Base-by-base conservation (phyloP, 2,329 filamentous ascomycete species). In the Polytolypa hystricis region DNA sequence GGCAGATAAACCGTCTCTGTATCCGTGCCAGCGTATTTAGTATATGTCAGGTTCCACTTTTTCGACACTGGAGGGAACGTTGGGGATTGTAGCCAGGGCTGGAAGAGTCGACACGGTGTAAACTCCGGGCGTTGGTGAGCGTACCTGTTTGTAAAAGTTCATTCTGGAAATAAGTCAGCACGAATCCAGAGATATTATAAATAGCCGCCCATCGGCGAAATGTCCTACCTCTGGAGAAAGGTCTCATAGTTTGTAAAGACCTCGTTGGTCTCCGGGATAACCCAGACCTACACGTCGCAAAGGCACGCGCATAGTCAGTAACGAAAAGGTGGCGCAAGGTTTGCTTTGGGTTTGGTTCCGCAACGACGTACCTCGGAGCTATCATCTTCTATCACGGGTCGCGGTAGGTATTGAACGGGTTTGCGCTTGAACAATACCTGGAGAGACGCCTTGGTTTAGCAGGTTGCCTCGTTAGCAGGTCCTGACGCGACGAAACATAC, bases 371-470 rank as follows among this genome's bases (percentile, higher is more conserved):
- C 87, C 74, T 96, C 86, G 49, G 75, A 71, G 52, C 83, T 77
- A 47, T 93, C 84, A 67, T 91, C 79, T 48, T 86, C 72, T 47
- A 89, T 74, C 35, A 73, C 67, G 15, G 82, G 81, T 32, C 72
- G 70, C 33, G 81, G 73, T 47, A 87, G 68, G 57, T 85, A 82
- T 64, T 84, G 79, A 55, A 96, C 86, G 39, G 87, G 87, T 65
- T 96, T 96, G 53, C 91, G 78, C 68, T 96, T 96, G 64, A 84
- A 95, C 46, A 94, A 73, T 50, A 98, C 89, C 89, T 96, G 55
- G 16, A 35, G 23, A n/a, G n/a, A n/a, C n/a, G n/a, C n/a, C n/a
- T n/a, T n/a, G n/a, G n/a, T n/a, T n/a, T n/a, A n/a, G n/a, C n/a
- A n/a, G n/a, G n/a, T n/a, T n/a, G n/a, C n/a, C n/a, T n/a, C n/a